Conservation (phyloP, 1,139 yeast species). For the Saccharomycopsis hybrid region DNA sequence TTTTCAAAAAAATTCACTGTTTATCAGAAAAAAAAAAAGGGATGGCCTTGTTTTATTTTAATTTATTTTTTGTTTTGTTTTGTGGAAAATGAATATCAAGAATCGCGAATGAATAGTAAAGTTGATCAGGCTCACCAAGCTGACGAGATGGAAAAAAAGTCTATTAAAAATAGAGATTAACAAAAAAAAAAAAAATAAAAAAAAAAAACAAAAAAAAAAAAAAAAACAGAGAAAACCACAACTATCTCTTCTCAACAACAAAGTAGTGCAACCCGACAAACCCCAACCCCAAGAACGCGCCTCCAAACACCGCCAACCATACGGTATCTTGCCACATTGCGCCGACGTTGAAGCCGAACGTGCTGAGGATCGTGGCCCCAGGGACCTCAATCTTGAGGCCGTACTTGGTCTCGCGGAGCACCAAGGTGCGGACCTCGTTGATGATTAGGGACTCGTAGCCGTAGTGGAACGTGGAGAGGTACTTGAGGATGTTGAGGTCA, state of each 20-base stretch:
- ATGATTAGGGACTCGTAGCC: slow-evolving; percentile 90
- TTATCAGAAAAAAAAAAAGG: no score
- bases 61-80: no score
- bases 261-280: slow-evolving; percentile 66
- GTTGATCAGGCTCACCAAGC: no score
- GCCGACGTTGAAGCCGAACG: slow-evolving; percentile 86
- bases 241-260: slow-evolving; percentile 66
- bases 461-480: slow-evolving; percentile 85
- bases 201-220: no score
- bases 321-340: slow-evolving; percentile 64
- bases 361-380: slow-evolving; percentile 91
- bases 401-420: slow-evolving; percentile 79
- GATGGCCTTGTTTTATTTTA: no score
- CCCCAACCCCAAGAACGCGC: slow-evolving; percentile 56
- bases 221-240: no score
- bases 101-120: no score
- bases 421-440: slow-evolving; percentile 86
- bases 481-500: slow-evolving; percentile 73
- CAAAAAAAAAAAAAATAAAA: no score
- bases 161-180: no score
- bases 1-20: no score
- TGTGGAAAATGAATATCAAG: no score
- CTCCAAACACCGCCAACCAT: slow-evolving; percentile 30
- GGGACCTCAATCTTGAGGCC: slow-evolving; percentile 97
- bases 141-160: no score